Evolutionary conservation across 78 protist genomes (phyloP).

Genomic region (Dictyostelium firmibasis): DNA sequence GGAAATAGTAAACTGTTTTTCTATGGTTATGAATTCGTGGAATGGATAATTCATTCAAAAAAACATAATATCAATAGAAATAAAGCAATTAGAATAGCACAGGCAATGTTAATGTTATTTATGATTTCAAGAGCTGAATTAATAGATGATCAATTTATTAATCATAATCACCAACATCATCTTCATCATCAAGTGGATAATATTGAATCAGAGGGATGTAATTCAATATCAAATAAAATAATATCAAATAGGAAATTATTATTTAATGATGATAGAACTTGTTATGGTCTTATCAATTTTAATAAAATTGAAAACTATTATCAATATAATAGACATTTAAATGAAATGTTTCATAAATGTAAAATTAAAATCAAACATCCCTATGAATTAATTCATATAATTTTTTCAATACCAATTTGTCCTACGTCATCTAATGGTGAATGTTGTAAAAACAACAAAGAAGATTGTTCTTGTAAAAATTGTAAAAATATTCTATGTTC

Average conservation of each 20-base stretch:
- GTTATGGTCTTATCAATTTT: not conserved
- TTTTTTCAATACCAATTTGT: not conserved
- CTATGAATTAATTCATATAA: not conserved
- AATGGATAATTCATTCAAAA: slow-evolving; percentile 1
- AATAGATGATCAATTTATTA: not conserved
- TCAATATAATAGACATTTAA: not conserved
- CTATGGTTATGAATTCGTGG: slow-evolving; percentile 24
- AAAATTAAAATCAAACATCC: not conserved
- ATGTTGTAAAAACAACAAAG: not conserved
- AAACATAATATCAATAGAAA: not conserved
- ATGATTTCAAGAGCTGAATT: not conserved
- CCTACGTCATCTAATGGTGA: not conserved
- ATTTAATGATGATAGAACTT: slow-evolving; percentile 32
- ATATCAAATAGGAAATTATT: not conserved
- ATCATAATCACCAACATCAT: no score
- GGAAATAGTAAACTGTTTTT: not conserved
- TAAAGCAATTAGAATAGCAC: not conserved
- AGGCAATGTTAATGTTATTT: not conserved
- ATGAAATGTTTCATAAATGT: not conserved
- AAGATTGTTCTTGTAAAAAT: not conserved
- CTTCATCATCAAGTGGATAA: no score
- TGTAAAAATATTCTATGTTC: not conserved
- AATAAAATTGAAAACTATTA: not conserved
- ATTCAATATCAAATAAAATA: not conserved
- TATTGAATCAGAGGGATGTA: not conserved